Evolutionary conservation across 139 green algal species (phyloP), one percentile per base, ranked within the genome.

Genomic region (Nannochloris sp.): DNA sequence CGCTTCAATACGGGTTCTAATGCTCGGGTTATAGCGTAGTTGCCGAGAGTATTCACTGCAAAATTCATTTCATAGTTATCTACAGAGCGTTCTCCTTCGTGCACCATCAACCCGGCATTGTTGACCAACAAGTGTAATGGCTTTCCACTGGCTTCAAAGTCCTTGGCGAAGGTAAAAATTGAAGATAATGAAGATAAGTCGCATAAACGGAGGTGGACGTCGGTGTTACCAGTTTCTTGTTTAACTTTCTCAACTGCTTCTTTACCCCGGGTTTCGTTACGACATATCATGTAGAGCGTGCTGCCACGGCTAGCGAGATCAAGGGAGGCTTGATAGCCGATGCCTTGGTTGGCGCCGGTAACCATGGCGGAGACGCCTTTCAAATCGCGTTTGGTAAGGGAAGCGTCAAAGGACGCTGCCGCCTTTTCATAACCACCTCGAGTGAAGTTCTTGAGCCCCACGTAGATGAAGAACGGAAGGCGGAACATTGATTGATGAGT

Each of bases 61-160:
- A 87, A 89, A 54, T 72, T 81, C 36, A 62, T 64, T 57, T 91
- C 83, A 44, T 70, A 64, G 6, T 80, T 78, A 29, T 91, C 85
- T 0, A 67, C 42, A 3, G 78, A 82, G 33, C 10, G 24, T 6
- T 54, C 15, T 10, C 60, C 64, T 61, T 87, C 70, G 42, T 85
- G 42, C 38, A 81, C 65, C 76, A 87, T 42, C 10, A 82, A 65
- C 10, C 80, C 83, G n/a, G 84, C 85, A 56, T 91, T 92, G 75
- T 91, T 89, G 47, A 92, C 66, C 13, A 92, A 77, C 38, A 88
- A 3, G 57, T 92, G 62, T 29, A 86, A 66, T 0, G 64, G 68
- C 29, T 60, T 5, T 1, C 47, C 45, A 9, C 53, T 30, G 0
- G 68, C 71, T 44, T 77, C 45, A 47, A 72, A 84, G 19, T 82